Evolutionary conservation across 805 yeast genomes (phyloP).

Genomic region (Danielia reshetovae): DNA sequence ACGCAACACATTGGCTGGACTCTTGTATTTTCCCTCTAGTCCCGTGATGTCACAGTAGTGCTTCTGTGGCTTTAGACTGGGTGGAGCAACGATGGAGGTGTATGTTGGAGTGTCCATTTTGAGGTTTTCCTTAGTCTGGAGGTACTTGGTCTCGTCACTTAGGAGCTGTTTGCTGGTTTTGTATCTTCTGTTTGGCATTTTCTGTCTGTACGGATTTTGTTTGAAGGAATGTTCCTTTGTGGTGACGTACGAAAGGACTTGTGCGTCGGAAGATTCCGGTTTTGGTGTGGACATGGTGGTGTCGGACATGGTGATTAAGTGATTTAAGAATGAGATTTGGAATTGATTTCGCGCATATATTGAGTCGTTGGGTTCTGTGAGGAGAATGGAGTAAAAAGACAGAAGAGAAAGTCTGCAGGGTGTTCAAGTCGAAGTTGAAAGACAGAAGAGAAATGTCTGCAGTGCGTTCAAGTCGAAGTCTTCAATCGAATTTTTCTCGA

Average conservation of each 20-base stretch:
- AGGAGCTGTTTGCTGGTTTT: slow-evolving; percentile 71
- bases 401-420: too few relatives aligned
- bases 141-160: slow-evolving; percentile 73
- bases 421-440: too few relatives aligned
- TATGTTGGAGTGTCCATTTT: slow-evolving; percentile 59
- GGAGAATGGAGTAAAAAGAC: too few relatives aligned
- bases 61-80: slow-evolving; percentile 74
- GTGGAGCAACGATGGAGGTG: slow-evolving; percentile 76
- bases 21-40: slow-evolving; percentile 67
- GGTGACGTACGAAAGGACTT: slow-evolving; percentile 34
- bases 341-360: too few relatives aligned
- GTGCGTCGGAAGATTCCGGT: slow-evolving; percentile 15
- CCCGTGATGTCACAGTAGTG: slow-evolving; percentile 95
- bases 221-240: slow-evolving; percentile 55
- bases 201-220: slow-evolving; percentile 42
- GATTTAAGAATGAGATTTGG: too few relatives aligned
- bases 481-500: too few relatives aligned
- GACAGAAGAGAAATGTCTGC: too few relatives aligned
- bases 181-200: slow-evolving; percentile 55
- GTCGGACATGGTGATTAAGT: not conserved
- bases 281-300: slow-evolving; percentile 4
- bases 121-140: slow-evolving; percentile 34
- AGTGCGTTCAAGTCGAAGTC: too few relatives aligned
- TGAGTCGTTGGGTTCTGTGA: too few relatives aligned
- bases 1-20: slow-evolving; percentile 70